A percentile compares a stretch with the other conserved stretches of the same genome.
Conservation (phyloP, 1,139 yeast genomes). For the Oligophagozyma castellii region DNA sequence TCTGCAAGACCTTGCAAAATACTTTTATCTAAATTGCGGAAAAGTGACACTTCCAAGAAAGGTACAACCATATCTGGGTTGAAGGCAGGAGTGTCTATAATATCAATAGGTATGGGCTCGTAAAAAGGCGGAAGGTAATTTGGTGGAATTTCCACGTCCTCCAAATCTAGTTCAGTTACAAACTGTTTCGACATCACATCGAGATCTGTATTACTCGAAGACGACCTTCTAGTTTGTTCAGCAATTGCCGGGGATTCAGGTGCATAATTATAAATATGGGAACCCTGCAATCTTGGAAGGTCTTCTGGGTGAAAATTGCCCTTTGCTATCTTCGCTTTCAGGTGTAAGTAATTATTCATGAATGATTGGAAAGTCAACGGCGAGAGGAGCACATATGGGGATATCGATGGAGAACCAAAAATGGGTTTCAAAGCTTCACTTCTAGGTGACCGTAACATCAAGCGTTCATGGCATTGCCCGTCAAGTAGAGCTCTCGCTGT, state of each 20-base stretch:
- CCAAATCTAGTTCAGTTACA: neutral
- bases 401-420: slow-evolving; percentile 19
- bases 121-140: slow-evolving; percentile 32
- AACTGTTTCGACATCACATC: slow-evolving; percentile 6
- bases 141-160: slow-evolving; percentile 6
- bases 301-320: neutral
- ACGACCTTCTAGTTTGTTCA: neutral
- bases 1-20: slow-evolving; percentile 48
- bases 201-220: slow-evolving; percentile 4
- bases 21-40: slow-evolving; percentile 44
- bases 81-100: slow-evolving; percentile 62
- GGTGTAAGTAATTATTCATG: slow-evolving; percentile 15
- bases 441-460: slow-evolving; percentile 23
- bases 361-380: slow-evolving; percentile 27
- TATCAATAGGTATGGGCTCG: slow-evolving; percentile 49
- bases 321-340: slow-evolving; percentile 4
- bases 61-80: slow-evolving; percentile 55
- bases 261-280: slow-evolving; percentile 2
- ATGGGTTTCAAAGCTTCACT: slow-evolving; percentile 20
- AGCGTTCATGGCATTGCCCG: slow-evolving; percentile 26
- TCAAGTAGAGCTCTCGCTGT: slow-evolving; percentile 37
- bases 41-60: slow-evolving; percentile 55
- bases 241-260: slow-evolving; percentile 1
- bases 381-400: slow-evolving; percentile 20
- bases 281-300: slow-evolving; percentile 6